Evolutionary conservation across 2,329 filamentous ascomycete species (phyloP).

Genomic region (Microdochium paspali): DNA sequence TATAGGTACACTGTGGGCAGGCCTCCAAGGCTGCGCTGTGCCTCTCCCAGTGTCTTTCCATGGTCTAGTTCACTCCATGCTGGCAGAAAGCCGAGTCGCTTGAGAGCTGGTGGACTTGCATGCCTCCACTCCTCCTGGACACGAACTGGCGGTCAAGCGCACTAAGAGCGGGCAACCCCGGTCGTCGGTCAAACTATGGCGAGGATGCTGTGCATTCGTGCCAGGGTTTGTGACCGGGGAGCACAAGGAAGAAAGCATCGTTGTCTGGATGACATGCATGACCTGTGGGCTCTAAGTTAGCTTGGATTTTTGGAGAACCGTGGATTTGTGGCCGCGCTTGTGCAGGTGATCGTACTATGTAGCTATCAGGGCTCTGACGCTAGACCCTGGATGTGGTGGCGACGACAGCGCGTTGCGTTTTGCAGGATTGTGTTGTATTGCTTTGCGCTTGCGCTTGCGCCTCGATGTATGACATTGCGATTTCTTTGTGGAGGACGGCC

Average conservation of each 20-base stretch:
- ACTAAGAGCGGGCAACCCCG: background rate
- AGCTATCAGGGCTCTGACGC: no score
- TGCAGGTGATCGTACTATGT: background rate
- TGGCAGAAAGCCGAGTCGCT: no score
- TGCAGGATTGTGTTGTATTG: no score
- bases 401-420: no score
- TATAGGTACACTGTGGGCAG: no score
- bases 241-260: background rate
- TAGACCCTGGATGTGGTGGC: no score
- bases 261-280: background rate
- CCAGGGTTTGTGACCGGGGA: background rate
- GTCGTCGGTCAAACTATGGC: background rate
- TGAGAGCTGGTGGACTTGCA: background rate
- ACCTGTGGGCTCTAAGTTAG: background rate
- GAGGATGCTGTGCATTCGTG: background rate
- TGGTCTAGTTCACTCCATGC: no score
- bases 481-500: no score
- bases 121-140: background rate
- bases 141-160: slow-evolving; percentile 1
- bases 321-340: background rate
- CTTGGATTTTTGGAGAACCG: background rate
- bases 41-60: no score
- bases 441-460: no score
- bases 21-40: no score
- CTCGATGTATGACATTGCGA: no score